Conservation (phyloP, 2,329 filamentous ascomycete species). For the Hypoxylon sp. region DNA sequence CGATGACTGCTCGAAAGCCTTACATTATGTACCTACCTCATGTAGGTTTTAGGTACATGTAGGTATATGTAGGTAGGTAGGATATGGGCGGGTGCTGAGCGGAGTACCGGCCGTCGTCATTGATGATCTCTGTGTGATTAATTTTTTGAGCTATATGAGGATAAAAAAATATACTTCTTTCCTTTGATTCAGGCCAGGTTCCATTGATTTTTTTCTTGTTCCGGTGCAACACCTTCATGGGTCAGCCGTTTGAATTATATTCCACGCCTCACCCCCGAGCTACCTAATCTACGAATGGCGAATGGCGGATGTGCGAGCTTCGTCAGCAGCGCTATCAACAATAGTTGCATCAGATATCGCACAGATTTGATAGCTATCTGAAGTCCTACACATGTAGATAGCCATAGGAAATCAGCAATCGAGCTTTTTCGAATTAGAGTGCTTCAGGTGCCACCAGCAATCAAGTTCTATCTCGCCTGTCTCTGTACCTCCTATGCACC, state of each 20-base stretch:
- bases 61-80: too few species aligned
- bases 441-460: neutral
- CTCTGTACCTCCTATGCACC: slow-evolving; percentile 2
- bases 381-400: neutral
- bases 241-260: too few species aligned
- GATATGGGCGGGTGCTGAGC: too few species aligned
- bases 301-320: too few species aligned
- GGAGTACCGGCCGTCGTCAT: neutral
- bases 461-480: neutral
- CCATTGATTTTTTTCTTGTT: too few species aligned
- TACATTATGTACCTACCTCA: neutral
- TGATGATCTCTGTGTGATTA: too few species aligned
- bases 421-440: neutral
- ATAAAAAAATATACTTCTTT: too few species aligned
- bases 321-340: neutral
- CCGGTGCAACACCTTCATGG: too few species aligned
- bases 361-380: too few species aligned
- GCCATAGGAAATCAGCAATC: neutral
- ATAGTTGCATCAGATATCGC: too few species aligned
- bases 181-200: neutral
- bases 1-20: neutral
- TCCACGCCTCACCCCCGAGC: neutral
- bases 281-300: too few species aligned
- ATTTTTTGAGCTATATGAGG: too few species aligned
- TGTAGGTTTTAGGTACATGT: neutral